Evolutionary conservation across 1,284 basidiomycete species (phyloP), one percentile per base, ranked within the genome.

Genomic region (Leccinum brunneo-olivaceum): DNA sequence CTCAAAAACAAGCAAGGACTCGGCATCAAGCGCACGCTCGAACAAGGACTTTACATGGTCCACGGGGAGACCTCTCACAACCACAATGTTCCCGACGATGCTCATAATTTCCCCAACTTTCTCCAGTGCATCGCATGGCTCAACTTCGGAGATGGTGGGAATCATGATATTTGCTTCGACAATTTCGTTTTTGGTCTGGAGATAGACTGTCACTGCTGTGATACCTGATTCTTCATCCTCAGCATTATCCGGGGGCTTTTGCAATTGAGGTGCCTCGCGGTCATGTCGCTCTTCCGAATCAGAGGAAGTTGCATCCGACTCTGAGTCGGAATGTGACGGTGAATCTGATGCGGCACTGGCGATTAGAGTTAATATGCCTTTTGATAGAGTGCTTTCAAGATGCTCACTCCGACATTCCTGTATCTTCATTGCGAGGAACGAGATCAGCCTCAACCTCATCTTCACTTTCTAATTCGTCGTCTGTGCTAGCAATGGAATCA

Each of bases 1-100:
- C 18, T 83, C 81, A 56, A 91, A 90, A 20, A 90, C 85, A 33
- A 94, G 74, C 29, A 93, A 65, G n/a, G 89, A 92, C 29, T 90
- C 91, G 25, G 77, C 79, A 61, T 94, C 91, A 32, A 91, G 69
- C 7, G 85, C 79, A 32, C 70, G 71, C 50, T 80, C 75, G 29
- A 71, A 74, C 6, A 70, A 68, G 44, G 70, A 65, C 43, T 66
- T 67, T 5, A 62, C 56, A 43, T 61, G 53, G 21, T 67, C 68
- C 37, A 71, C 72, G 2, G 71, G 64, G 20, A 68, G 54, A 29
- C 86, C 88, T 50, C 72, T 79, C 40, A 91, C 70, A 42, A 91
- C 81, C 38, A 80, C 84, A 25, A 79, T 73, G 35, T 76, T 77
- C 51, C 78, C 78, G 28, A 90, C 66, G 39, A 90, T 73, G 50